A percentile compares a stretch with the other conserved stretches of the same genome.
phyloP scores from a whole-genome alignment of 345 rosid species.

The Passiflora organensis region DNA sequence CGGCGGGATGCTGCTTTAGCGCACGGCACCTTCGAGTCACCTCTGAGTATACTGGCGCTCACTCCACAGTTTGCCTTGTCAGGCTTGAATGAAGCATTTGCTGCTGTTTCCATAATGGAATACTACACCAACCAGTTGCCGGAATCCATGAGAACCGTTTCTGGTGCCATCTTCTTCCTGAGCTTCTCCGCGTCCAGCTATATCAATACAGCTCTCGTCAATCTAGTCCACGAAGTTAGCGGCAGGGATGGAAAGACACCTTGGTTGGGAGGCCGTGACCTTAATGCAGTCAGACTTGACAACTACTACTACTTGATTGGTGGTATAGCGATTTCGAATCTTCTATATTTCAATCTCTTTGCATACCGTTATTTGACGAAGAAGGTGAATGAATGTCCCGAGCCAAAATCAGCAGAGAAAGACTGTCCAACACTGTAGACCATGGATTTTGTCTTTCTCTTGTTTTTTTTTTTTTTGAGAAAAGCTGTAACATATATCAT shows the following conservation, averaged over 20 bases:
- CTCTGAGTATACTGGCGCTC: constrained; percentile 32
- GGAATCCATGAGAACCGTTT: constrained; percentile 67
- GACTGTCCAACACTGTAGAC: no score
- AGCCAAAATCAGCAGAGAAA: not conserved
- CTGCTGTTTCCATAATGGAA: constrained; percentile 65
- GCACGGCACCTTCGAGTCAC: constrained; percentile 39
- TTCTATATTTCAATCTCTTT: constrained; percentile 49
- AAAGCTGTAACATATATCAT: no score
- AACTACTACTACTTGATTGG: constrained; percentile 47
- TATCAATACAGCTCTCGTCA: constrained; percentile 38
- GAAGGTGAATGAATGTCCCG: not conserved
- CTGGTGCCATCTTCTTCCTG: constrained; percentile 65
- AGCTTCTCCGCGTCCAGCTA: constrained; percentile 53
- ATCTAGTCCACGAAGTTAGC: constrained; percentile 31
- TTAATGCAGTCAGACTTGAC: constrained; percentile 48
- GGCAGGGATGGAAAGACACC: constrained; percentile 18
- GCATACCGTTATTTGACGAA: constrained; percentile 28
- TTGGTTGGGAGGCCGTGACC: constrained; percentile 65
- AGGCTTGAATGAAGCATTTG: constrained; percentile 66
- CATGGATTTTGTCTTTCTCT: no score
- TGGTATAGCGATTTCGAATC: constrained; percentile 33
- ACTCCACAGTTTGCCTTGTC: constrained; percentile 62
- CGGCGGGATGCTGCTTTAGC: constrained; percentile 40
- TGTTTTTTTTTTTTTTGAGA: no score
- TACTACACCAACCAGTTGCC: constrained; percentile 60